Conservation (phyloP, 148 eudicot species). For the Cornus kousa region DNA sequence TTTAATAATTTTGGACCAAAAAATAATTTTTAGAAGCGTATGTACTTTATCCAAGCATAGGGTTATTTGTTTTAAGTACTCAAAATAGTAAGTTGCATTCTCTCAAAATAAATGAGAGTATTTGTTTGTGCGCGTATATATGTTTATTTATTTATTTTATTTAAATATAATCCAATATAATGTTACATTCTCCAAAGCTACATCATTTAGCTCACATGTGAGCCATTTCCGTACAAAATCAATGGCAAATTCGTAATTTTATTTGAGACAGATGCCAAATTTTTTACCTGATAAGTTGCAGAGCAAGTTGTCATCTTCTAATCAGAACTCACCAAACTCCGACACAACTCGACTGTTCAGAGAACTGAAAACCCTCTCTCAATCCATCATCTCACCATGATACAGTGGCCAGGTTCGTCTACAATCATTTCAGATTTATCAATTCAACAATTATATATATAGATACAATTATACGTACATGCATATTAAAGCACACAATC, state of each 20-base stretch:
- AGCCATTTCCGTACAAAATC: too few species aligned
- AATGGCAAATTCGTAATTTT: background rate
- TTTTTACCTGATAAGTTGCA: constrained; percentile 1
- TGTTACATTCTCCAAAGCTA: too few species aligned
- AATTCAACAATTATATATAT: background rate
- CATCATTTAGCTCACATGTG: too few species aligned
- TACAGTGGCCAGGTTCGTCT: constrained; percentile 10
- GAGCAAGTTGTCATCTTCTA: constrained; percentile 5
- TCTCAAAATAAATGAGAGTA: too few species aligned
- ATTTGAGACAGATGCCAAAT: background rate
- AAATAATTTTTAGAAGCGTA: too few species aligned
- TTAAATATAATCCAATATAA: too few species aligned
- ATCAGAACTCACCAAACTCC: constrained; percentile 8
- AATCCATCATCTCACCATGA: background rate
- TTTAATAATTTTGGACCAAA: too few species aligned
- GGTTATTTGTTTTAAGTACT: too few species aligned
- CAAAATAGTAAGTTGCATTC: too few species aligned
- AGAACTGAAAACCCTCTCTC: constrained; percentile 4
- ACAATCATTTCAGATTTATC: background rate
- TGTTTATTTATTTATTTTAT: too few species aligned
- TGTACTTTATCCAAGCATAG: too few species aligned
- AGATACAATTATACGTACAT: background rate
- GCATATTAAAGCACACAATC: background rate
- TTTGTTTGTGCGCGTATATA: too few species aligned
- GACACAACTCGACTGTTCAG: background rate